Base-by-base conservation (phyloP, 345 rosid genomes). In the Eutrema japonicum region DNA sequence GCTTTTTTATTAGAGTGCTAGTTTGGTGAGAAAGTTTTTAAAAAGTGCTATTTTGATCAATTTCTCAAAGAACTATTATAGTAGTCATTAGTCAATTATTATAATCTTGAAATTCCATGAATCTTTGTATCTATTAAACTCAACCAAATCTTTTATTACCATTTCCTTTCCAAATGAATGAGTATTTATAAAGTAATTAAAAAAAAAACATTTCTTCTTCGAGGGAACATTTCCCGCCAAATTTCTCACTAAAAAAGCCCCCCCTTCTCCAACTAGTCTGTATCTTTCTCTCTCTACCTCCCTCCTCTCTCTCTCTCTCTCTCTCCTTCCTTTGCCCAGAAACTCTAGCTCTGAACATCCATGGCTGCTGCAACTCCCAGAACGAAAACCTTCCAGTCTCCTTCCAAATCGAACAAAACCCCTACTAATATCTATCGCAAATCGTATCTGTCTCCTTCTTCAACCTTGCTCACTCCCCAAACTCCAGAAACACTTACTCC, bases 221-320 rank as follows among this genome's bases (percentile, higher is more conserved):
- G 87, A 53, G 82, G 84, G 88, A 81, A 82, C 57, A 65, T 81
- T 85, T 89, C 86, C 87, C 95, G 95, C 95, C 92, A 79, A 48
- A 53, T 47, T 3, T 47, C 13, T 62, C 37, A 43, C 22, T 56
- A 70, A 76, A 76, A 63, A 46, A 6, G 22, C 22, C 70, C 26
- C 5, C 35, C 80, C 78, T 47, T 51, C 75, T 51, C 50, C 22
- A 74, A 51, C 12, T 51, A 49, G 26, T 22, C 18, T 8, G 13
- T 50, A 66, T 16, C 55, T 50, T 14, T 30, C 61, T 74, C 80
- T 73, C 74, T 32, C 70, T 66, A 58, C 64, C 68, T 75, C 51
- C 35, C 33, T 42, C 40, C 33, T 37, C 40, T 14, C 57, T 77
- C 68, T 11, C 42, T 46, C 52, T 10, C 69, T 10, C 55, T 69